Conservation (phyloP, 2,329 filamentous ascomycete genomes). For the Waltergamsia citrina region DNA sequence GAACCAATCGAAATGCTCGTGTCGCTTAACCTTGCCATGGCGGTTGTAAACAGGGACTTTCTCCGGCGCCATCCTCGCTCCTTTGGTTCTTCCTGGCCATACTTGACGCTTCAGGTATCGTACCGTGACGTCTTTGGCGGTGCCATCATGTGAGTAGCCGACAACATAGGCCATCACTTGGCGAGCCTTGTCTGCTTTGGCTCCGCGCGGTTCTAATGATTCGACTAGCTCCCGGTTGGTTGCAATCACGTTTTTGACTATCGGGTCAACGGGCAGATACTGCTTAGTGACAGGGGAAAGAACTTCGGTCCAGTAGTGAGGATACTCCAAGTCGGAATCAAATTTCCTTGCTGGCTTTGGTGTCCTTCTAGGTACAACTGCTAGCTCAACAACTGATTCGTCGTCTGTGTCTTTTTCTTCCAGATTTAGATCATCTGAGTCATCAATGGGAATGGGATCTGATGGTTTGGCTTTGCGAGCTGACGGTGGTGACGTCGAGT, state of each 20-base stretch:
- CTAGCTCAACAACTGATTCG: constrained; percentile 48
- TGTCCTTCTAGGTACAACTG: constrained; percentile 27
- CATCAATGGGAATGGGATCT: constrained; percentile 14
- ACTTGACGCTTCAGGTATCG: constrained; percentile 76
- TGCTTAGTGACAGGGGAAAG: constrained; percentile 73
- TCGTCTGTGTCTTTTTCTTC: constrained; percentile 43
- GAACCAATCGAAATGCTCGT: constrained; percentile 85
- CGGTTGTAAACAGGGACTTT: constrained; percentile 74
- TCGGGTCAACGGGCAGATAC: constrained; percentile 69
- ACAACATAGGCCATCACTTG: constrained; percentile 88
- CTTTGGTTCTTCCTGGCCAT: constrained; percentile 85
- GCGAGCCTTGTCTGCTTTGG: constrained; percentile 73
- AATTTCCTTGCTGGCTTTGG: constrained; percentile 38
- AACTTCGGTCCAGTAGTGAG: constrained; percentile 90
- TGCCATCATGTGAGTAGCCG: constrained; percentile 73
- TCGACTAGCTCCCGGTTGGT: constrained; percentile 64
- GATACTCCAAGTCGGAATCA: constrained; percentile 71
- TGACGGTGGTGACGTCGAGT: neutral
- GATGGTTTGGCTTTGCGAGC: constrained; percentile 3
- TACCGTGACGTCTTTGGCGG: constrained; percentile 89
- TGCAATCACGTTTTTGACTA: constrained; percentile 59
- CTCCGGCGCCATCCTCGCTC: constrained; percentile 65
- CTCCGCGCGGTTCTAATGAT: constrained; percentile 73
- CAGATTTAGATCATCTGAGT: constrained; percentile 34
- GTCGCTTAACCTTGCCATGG: constrained; percentile 65